Base-by-base conservation (phyloP, 768 basidiomycete species). In the Mycena latifolia region DNA sequence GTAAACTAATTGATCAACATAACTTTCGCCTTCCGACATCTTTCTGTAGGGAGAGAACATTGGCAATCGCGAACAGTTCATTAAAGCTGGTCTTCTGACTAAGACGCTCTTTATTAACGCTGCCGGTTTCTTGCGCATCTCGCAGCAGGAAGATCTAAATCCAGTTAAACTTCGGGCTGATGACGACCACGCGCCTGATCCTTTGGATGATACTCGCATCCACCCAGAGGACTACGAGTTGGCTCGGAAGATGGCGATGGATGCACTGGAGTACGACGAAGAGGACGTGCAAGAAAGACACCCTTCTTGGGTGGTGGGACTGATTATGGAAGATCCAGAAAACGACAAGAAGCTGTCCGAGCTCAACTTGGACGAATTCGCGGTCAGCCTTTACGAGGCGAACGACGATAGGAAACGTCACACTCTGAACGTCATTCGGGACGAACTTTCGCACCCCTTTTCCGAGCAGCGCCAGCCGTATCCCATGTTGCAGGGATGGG, bases 141-240 rank as follows among this genome's bases (percentile, higher is more conserved):
- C 88, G 15, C 91, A 93, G 59, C 92, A 95, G 71, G 77, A 83
- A 22, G 89, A 90, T 58, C 72, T 84, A 62, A 91, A 88, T 72
- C 82, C 85, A 47, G 72, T 81, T 33, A 93, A 93, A 77, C 85
- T 86, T 64, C 88, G 91, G 33, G 88, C 89, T 50, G 86, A 88
- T 60, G 86, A 88, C 41, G 92, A 93, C 48, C 84, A 88, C 60
- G 88, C 87, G 37, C 86, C 91, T 11, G 98, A 99, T 77, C 94
- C 96, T 5, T 83, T 99, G 56, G 98, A 99, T 74, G 90, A 90
- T 73, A 99, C 96, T 39, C 93, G 98, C 22, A 94, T 99, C 57
- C 98, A 99, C 74, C 95, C 95, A 8, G 94, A 97, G 76, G 98
- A 99, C 78, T 99, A 99, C 74, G 96, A 98, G 70, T 85, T 99